A percentile compares a stretch with the other conserved stretches of the same genome.
Conservation (phyloP, 306 rosid genomes). For the Dalbergia cochinchinensis region DNA sequence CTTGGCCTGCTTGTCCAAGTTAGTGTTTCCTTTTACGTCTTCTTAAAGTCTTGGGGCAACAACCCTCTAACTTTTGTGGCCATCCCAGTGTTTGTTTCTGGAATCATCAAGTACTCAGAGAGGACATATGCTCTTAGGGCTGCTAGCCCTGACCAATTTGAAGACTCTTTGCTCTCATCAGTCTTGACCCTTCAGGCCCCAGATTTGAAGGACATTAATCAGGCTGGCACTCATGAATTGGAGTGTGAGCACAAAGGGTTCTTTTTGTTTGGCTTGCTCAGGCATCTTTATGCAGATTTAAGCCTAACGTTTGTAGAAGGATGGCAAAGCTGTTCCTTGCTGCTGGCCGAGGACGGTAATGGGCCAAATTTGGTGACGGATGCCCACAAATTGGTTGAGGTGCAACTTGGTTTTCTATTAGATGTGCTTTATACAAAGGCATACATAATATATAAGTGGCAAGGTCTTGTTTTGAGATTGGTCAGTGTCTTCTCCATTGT, state of each 20-base stretch:
- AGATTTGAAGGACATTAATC: not conserved
- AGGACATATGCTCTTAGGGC: not conserved
- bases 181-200: not conserved
- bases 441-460: too few species aligned
- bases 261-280: too few species aligned
- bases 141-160: not conserved
- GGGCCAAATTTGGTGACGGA: too few species aligned
- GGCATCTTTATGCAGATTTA: too few species aligned
- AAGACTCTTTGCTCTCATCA: not conserved
- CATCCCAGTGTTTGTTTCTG: not conserved
- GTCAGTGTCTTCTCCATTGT: not conserved
- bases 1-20: too few species aligned
- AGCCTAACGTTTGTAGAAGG: too few species aligned
- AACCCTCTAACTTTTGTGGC: not conserved
- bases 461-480: not conserved
- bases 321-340: too few species aligned
- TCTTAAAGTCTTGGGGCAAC: not conserved
- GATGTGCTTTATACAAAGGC: not conserved
- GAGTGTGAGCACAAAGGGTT: too few species aligned
- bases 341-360: too few species aligned
- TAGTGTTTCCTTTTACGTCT: not conserved
- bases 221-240: too few species aligned
- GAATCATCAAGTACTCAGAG: not conserved
- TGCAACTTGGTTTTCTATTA: not conserved
- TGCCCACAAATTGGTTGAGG: not conserved